Conservation (phyloP, 805 yeast species). For the Candida sonorensis region DNA sequence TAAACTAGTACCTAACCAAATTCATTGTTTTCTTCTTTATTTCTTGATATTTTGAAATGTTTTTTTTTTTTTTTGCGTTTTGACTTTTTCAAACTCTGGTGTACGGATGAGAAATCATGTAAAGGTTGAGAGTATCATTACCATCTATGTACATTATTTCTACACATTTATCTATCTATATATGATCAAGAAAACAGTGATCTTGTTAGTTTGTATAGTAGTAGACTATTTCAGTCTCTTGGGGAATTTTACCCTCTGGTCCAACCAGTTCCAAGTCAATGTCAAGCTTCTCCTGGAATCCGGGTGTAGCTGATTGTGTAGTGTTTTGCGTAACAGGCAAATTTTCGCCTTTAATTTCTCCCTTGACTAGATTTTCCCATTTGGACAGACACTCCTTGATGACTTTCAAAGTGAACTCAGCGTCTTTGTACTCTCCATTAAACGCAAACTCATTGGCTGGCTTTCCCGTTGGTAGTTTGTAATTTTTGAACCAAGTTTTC, state of each 20-base stretch:
- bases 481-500: conserved; percentile 74
- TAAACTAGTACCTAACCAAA: too few relatives aligned
- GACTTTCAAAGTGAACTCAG: conserved; percentile 50
- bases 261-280: conserved; percentile 18
- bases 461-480: conserved; percentile 80
- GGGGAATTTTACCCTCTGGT: conserved; percentile 32
- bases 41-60: too few relatives aligned
- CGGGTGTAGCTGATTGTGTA: too few relatives aligned
- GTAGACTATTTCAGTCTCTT: conserved; percentile 23
- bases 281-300: too few relatives aligned
- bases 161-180: too few relatives aligned
- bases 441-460: conserved; percentile 70
- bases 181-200: too few relatives aligned
- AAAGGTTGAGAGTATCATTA: too few relatives aligned
- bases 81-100: background rate
- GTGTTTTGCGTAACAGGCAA: conserved; percentile 33
- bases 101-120: conserved; percentile 1
- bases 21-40: too few relatives aligned
- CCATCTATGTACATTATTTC: too few relatives aligned
- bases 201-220: conserved; percentile 25
- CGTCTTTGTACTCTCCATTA: conserved; percentile 57
- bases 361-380: conserved; percentile 55
- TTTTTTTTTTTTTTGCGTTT: background rate
- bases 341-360: conserved; percentile 29
- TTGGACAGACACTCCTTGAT: conserved; percentile 59